phyloP scores from a whole-genome alignment of 208 protist genomes.

The Lotmaria passim region DNA sequence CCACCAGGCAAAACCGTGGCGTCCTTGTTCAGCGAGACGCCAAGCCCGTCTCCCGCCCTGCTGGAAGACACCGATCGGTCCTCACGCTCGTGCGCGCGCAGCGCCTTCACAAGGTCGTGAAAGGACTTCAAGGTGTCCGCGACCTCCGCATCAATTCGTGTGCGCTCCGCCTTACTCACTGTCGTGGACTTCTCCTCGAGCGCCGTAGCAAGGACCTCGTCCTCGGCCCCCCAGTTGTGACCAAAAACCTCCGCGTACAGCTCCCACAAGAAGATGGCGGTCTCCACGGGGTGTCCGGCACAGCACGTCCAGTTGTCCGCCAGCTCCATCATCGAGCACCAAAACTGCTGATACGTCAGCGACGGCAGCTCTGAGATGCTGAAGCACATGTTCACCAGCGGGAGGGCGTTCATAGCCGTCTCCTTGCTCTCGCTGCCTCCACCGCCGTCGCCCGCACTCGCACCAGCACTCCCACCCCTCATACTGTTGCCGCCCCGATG shows the following conservation, averaged over 20 bases:
- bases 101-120: slow-evolving; percentile 47
- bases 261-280: slow-evolving; percentile 76
- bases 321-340: slow-evolving; percentile 85
- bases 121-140: slow-evolving; percentile 45
- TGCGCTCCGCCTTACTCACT: slow-evolving; percentile 25
- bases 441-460: background rate
- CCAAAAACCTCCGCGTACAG: slow-evolving; percentile 87
- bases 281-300: slow-evolving; percentile 64
- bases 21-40: background rate
- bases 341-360: slow-evolving; percentile 83
- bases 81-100: slow-evolving; percentile 30
- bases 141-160: slow-evolving; percentile 29
- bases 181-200: slow-evolving; percentile 35
- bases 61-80: slow-evolving; percentile 16
- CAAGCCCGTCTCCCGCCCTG: slow-evolving; percentile 1
- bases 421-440: background rate
- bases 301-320: slow-evolving; percentile 89
- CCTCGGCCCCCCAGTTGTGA: slow-evolving; percentile 78
- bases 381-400: slow-evolving; percentile 24
- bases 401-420: slow-evolving; percentile 10
- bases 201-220: slow-evolving; percentile 44
- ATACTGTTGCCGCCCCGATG: background rate
- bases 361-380: slow-evolving; percentile 55
- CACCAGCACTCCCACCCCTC: too few species aligned
- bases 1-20: background rate